Evolutionary conservation across 768 basidiomycete genomes (phyloP).

Genomic region (Kwoniella sp.): DNA sequence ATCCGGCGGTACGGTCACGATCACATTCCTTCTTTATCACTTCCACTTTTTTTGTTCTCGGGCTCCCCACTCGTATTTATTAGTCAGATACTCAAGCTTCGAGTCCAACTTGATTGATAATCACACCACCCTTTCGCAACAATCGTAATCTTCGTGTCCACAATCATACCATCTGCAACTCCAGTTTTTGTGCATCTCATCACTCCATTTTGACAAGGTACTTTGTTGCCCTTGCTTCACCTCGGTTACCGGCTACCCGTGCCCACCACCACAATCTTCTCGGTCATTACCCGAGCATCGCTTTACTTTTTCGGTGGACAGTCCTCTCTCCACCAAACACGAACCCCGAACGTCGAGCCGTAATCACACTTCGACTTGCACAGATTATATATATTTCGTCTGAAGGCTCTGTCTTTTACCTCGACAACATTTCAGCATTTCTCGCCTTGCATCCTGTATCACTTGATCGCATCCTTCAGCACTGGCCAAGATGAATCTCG

Average conservation of each 20-base stretch:
- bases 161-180: no score
- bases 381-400: background rate
- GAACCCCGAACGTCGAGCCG: background rate
- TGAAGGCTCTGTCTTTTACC: no score
- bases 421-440: no score
- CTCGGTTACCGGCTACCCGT: constrained; percentile 1
- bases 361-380: background rate
- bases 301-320: background rate
- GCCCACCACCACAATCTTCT: background rate
- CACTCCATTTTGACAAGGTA: no score
- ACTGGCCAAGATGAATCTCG: constrained; percentile 1
- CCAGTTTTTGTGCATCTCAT: no score
- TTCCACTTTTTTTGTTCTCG: background rate
- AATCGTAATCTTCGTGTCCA: background rate
- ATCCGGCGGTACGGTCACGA: background rate
- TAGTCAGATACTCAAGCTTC: background rate
- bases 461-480: no score
- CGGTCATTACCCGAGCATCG: constrained; percentile 3
- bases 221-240: background rate
- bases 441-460: no score
- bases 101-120: background rate
- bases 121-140: background rate
- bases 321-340: background rate
- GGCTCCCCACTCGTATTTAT: background rate
- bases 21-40: background rate